A percentile compares a stretch with the other conserved stretches of the same genome.
phyloP scores from a whole-genome alignment of 371 early-diverging fungal species.

The Lichtheimia hyalospora region DNA sequence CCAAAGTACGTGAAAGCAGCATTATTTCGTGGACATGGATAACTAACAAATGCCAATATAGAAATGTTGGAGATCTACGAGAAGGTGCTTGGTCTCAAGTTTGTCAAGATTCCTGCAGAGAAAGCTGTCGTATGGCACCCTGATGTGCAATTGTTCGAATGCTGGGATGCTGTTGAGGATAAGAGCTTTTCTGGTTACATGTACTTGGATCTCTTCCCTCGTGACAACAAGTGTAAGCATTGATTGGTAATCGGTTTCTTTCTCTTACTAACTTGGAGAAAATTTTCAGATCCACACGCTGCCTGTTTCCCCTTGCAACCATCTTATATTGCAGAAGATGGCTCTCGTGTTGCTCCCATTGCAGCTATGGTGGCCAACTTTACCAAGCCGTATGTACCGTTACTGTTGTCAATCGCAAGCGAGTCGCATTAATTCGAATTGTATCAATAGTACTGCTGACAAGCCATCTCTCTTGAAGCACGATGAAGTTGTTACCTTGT shows the following conservation, averaged over 20 bases:
- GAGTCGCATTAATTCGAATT: neutral
- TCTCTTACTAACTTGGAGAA: neutral
- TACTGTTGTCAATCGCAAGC: neutral
- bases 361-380: slow-evolving; percentile 87
- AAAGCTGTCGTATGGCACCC: slow-evolving; percentile 66
- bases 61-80: slow-evolving; percentile 76
- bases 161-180: slow-evolving; percentile 60
- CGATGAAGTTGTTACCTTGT: slow-evolving; percentile 75
- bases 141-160: slow-evolving; percentile 71
- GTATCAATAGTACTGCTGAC: slow-evolving; percentile 48
- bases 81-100: slow-evolving; percentile 62
- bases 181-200: slow-evolving; percentile 71
- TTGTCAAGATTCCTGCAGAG: slow-evolving; percentile 57
- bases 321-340: slow-evolving; percentile 51
- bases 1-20: slow-evolving; percentile 25
- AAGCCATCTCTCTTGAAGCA: slow-evolving; percentile 83
- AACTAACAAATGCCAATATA: slow-evolving; percentile 2
- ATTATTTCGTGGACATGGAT: neutral
- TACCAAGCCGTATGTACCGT: slow-evolving; percentile 67
- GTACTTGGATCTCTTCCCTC: slow-evolving; percentile 78
- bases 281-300: slow-evolving; percentile 66
- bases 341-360: slow-evolving; percentile 62
- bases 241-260: neutral
- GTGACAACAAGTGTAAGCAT: slow-evolving; percentile 65
- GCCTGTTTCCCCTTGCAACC: slow-evolving; percentile 73